Base-by-base conservation (phyloP, 2,329 filamentous ascomycete genomes). In the Pseudogymnoascus sp. region DNA sequence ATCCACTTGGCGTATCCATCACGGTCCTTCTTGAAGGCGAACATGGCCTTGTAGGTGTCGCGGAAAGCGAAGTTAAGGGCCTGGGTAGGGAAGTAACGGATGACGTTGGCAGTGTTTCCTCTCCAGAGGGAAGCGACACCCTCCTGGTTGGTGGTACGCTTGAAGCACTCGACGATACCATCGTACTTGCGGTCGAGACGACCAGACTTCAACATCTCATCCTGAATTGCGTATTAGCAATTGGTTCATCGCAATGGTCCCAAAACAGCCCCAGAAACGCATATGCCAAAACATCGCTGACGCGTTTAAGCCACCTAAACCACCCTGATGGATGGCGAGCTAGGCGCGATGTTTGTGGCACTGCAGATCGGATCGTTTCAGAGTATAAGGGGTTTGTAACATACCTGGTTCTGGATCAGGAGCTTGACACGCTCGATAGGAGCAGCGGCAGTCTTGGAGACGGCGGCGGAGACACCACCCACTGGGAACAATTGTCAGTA, bases 381-480 rank as follows among this genome's bases (percentile, higher is more conserved):
- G 14, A 30, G 57, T 8, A 38, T 57, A 36, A 39, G 58, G 63
- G 47, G 25, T 63, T 62, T 61, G 18, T 12, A 61, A 84, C 91
- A 71, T 86, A 96, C 92, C 89, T 99, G 94, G 86, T 99, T 99
- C 87, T 99, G 94, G 84, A 99, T 95, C 77, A 99, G 90, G 77
- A 99, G 94, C 92, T 99, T 99, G 83, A 99, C 89, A 92, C 94
- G 94, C 92, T 99, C 94, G 74, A 99, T 99, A 82, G 94, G 94
- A 82, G 94, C 94, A 78, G 94, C 94, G 76, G 94, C 94, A 72
- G 94, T 99, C 92, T 99, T 99, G 79, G 94, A 99, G 88, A 99
- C 92, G 81, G 94, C 94, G 81, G 94, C 94, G 77, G 94, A 97
- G 73, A 99, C 89, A 97, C 94, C 94, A 89, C 94, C 94, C 94